Evolutionary conservation across 164 flowering plant genomes (phyloP), one percentile per base, ranked within the genome.

Genomic region (Chloranthus sessilifolius): DNA sequence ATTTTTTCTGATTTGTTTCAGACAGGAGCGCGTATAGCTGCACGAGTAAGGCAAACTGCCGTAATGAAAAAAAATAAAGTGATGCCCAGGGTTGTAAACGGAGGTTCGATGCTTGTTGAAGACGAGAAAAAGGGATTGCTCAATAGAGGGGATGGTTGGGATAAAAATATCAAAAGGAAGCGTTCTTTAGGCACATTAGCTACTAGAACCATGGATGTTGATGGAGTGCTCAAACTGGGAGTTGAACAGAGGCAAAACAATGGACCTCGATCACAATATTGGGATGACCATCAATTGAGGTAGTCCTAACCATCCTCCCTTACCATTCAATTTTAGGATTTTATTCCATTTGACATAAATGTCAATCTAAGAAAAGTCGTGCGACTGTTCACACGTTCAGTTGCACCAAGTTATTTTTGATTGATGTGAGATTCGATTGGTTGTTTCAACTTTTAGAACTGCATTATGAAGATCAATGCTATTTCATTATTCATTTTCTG

Each of bases 71-170:
- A 75, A 67, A 89, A 84, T 47, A 79, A 78, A 55, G 95, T 80
- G 37, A 26, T 62, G 56, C 65, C 53, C 20, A 84, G 74, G 56
- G 82, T 81, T 60, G 72, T 65, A 23, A 69, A 58, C 66, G 75
- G 69, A 45, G 71, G 54, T 43, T 66, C 82, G 55, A 78, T 75
- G 62, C 46, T 66, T 35, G 68, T 62, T 53, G 95, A 87, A 60
- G 97, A 87, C 57, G 87, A 82, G 74, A 71, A 73, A 30, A 77
- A 87, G 16, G 78, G 76, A 48, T 60, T 87, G 54, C 85, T 94
- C 55, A 80, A 82, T 55, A 87, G 78, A 47, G 88, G 84, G 19
- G 97, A 90, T 48, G 81, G 91, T 1, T 90, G 94, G 97, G 97
- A 87, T 52, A 82, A 67, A 48, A 87, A 75, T 62, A 81, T 82